Evolutionary conservation across 768 basidiomycete species (phyloP).

Genomic region (Suillus lakei): DNA sequence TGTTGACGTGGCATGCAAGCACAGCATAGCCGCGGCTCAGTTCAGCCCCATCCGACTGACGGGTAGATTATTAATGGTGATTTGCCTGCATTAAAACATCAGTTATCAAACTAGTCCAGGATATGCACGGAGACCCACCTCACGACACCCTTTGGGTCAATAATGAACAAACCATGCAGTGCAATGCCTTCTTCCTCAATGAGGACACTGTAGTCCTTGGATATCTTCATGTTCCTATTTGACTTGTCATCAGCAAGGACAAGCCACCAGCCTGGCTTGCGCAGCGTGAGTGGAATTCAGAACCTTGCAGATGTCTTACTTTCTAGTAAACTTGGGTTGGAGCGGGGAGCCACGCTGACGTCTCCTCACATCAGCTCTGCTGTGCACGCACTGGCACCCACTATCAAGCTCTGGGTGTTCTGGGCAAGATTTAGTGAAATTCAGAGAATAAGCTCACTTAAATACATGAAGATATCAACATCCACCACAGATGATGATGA

Average conservation of each 20-base stretch:
- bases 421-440: slow-evolving; percentile 27
- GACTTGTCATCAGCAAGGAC: slow-evolving; percentile 87
- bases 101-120: background rate
- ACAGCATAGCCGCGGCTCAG: too few relatives aligned
- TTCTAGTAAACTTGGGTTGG: slow-evolving; percentile 51
- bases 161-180: slow-evolving; percentile 85
- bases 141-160: slow-evolving; percentile 81
- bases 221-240: slow-evolving; percentile 77
- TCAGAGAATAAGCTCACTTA: too few relatives aligned
- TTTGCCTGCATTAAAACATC: slow-evolving; percentile 54
- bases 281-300: slow-evolving; percentile 41
- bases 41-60: too few relatives aligned
- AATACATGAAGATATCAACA: too few relatives aligned
- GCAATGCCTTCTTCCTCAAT: slow-evolving; percentile 88
- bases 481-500: too few relatives aligned
- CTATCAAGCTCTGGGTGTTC: slow-evolving; percentile 38
- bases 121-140: slow-evolving; percentile 42
- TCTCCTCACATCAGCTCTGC: slow-evolving; percentile 50
- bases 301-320: slow-evolving; percentile 42
- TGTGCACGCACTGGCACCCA: slow-evolving; percentile 69
- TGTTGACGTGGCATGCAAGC: too few relatives aligned
- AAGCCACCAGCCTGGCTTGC: slow-evolving; percentile 93
- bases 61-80: slow-evolving; percentile 90
- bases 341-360: slow-evolving; percentile 52
- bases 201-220: slow-evolving; percentile 86